These are phyloP conservation scores for Boletus putidus DNA, from an alignment of 1,284 basidiomycete species.

Conservation along the genomic window DNA sequence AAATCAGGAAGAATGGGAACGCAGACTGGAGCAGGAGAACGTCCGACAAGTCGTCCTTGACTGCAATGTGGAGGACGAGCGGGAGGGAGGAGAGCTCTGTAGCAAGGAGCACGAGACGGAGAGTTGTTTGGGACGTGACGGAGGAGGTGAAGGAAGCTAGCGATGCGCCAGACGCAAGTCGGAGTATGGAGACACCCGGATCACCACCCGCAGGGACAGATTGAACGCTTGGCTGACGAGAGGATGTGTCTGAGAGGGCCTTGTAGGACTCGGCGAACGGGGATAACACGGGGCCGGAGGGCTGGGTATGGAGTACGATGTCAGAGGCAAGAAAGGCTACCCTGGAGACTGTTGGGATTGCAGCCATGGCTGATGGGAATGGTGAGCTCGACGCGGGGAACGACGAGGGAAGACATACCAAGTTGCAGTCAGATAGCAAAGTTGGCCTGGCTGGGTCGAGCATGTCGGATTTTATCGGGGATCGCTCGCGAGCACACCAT, in stretches of 20 bases:
- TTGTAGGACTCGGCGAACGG: slow-evolving; percentile 42
- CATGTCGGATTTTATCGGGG: slow-evolving; percentile 10
- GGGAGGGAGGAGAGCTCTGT: slow-evolving; percentile 47
- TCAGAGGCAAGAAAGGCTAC: slow-evolving; percentile 71
- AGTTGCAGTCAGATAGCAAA: not conserved
- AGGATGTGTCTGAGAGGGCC: slow-evolving; percentile 28
- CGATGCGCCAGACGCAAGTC: slow-evolving; percentile 36
- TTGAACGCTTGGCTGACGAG: slow-evolving; percentile 41
- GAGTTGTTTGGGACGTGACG: slow-evolving; percentile 38
- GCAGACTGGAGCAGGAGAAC: slow-evolving; percentile 57
- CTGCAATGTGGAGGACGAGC: slow-evolving; percentile 53
- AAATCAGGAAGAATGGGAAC: slow-evolving; percentile 63
- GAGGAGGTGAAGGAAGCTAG: slow-evolving; percentile 52
- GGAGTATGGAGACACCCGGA: slow-evolving; percentile 54
- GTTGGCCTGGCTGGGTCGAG: not conserved
- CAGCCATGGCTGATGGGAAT: slow-evolving; percentile 28
- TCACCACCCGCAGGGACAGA: slow-evolving; percentile 61
- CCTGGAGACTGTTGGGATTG: slow-evolving; percentile 54
- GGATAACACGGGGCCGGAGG: slow-evolving; percentile 40
- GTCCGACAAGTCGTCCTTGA: slow-evolving; percentile 56
- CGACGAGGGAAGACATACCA: slow-evolving; percentile 5
- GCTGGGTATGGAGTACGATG: slow-evolving; percentile 58
- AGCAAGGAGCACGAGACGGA: slow-evolving; percentile 49
- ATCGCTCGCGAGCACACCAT: slow-evolving; percentile 36
- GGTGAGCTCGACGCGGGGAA: slow-evolving; percentile 9